A percentile compares a stretch with the other conserved stretches of the same genome.
Evolutionary conservation across 2,329 filamentous ascomycete species (phyloP).

Genomic region (Fusarium sp.): DNA sequence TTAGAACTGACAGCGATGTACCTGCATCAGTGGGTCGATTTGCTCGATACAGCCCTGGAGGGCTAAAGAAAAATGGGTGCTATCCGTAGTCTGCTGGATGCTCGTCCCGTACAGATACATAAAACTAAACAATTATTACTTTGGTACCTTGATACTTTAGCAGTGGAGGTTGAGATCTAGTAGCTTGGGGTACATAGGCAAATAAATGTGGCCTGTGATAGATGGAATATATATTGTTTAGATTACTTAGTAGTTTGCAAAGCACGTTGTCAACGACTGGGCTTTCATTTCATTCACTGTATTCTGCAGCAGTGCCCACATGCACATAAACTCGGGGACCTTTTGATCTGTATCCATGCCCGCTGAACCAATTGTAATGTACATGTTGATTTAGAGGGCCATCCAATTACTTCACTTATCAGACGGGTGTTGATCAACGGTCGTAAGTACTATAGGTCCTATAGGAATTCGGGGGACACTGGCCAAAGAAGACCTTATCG

Average conservation of each 20-base stretch:
- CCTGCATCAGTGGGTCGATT: slow-evolving; percentile 38
- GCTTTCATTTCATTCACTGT: background rate
- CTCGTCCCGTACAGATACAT: background rate
- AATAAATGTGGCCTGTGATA: background rate
- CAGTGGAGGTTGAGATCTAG: background rate
- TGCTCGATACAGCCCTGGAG: slow-evolving; percentile 2
- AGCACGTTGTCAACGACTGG: background rate
- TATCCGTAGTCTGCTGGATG: background rate
- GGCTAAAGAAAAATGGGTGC: slow-evolving; percentile 16
- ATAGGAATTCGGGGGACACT: background rate
- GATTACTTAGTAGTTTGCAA: background rate
- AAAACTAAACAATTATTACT: background rate
- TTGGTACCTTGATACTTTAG: too few relatives aligned
- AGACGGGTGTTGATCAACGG: background rate
- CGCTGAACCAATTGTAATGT: background rate
- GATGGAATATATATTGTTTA: background rate
- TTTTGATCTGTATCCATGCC: background rate
- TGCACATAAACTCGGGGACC: background rate
- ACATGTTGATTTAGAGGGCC: background rate
- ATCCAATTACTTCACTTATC: background rate
- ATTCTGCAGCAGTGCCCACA: background rate
- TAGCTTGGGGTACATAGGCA: background rate
- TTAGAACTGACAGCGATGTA: slow-evolving; percentile 25
- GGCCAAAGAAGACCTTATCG: background rate
- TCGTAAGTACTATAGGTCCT: background rate